Conservation (phyloP, 1,284 basidiomycete genomes). For the Cystobasidium slooffiae region DNA sequence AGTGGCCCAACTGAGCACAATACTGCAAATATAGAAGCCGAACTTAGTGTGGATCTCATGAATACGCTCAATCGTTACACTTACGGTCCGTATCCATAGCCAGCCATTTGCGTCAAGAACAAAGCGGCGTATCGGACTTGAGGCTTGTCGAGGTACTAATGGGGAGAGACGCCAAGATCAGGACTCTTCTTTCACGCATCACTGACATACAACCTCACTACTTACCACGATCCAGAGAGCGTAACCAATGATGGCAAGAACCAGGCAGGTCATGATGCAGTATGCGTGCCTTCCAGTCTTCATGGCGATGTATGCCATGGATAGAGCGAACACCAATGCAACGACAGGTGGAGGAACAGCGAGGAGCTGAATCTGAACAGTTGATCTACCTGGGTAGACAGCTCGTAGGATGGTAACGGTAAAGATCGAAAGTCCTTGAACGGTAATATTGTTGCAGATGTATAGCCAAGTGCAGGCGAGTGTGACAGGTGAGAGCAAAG, state of each 20-base stretch:
- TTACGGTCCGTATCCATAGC: constrained; percentile 47
- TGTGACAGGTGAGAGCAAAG: constrained; percentile 43
- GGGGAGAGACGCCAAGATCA: neutral
- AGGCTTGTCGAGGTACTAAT: constrained; percentile 28
- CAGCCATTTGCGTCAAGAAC: constrained; percentile 46
- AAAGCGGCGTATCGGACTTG: constrained; percentile 49
- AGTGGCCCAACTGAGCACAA: constrained; percentile 48
- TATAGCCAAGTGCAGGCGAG: constrained; percentile 47
- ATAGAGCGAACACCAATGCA: constrained; percentile 46
- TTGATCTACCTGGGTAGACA: constrained; percentile 51
- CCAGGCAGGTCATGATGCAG: constrained; percentile 45
- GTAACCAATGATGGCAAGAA: constrained; percentile 40
- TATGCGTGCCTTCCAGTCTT: constrained; percentile 46
- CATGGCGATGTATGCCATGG: constrained; percentile 46
- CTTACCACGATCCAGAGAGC: constrained; percentile 29
- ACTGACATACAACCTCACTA: neutral
- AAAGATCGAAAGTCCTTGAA: constrained; percentile 52
- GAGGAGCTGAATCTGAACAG: constrained; percentile 49
- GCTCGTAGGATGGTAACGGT: constrained; percentile 51
- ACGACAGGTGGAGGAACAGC: constrained; percentile 49
- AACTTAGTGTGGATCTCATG: neutral
- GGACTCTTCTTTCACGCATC: neutral
- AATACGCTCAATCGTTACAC: neutral
- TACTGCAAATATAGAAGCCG: neutral
- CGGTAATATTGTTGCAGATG: constrained; percentile 46